A percentile compares a stretch with the other conserved stretches of the same genome.
Evolutionary conservation across 495 filamentous ascomycete genomes (phyloP).

Genomic region (Neurospora hispaniola): DNA sequence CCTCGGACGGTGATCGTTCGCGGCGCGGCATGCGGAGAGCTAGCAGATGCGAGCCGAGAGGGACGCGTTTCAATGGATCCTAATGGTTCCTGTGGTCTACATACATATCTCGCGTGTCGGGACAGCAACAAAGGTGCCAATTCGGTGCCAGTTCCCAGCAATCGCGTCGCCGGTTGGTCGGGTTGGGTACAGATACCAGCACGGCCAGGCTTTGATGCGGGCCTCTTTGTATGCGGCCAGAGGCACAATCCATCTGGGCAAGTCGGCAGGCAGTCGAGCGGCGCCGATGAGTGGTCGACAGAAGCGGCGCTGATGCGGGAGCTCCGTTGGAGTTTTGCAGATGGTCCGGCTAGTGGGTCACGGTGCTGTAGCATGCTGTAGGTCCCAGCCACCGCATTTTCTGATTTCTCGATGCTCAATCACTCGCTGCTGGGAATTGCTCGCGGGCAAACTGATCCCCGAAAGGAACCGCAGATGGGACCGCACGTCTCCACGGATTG

Average conservation of each 20-base stretch:
- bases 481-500: neutral
- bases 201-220: slow-evolving; percentile 15
- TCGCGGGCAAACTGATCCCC: neutral
- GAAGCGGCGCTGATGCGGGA: slow-evolving; percentile 12
- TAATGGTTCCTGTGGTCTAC: neutral
- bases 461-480: neutral
- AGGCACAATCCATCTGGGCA: slow-evolving; percentile 17
- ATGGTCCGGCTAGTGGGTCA: slow-evolving; percentile 10
- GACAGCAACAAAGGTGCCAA: slow-evolving; percentile 17
- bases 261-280: slow-evolving; percentile 5
- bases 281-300: slow-evolving; percentile 16
- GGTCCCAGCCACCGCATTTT: slow-evolving; percentile 26
- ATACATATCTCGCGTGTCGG: slow-evolving; percentile 15
- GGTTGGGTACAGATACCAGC: slow-evolving; percentile 18
- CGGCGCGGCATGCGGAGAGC: neutral
- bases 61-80: slow-evolving; percentile 15
- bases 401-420: neutral
- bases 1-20: neutral
- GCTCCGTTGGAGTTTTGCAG: slow-evolving; percentile 13
- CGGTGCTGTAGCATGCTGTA: slow-evolving; percentile 8
- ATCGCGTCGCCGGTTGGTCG: slow-evolving; percentile 4
- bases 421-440: neutral
- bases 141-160: slow-evolving; percentile 10
- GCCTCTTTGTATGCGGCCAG: slow-evolving; percentile 30
- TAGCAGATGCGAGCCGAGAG: slow-evolving; percentile 1